Conservation (phyloP, 345 rosid species). For the Punica granatum region DNA sequence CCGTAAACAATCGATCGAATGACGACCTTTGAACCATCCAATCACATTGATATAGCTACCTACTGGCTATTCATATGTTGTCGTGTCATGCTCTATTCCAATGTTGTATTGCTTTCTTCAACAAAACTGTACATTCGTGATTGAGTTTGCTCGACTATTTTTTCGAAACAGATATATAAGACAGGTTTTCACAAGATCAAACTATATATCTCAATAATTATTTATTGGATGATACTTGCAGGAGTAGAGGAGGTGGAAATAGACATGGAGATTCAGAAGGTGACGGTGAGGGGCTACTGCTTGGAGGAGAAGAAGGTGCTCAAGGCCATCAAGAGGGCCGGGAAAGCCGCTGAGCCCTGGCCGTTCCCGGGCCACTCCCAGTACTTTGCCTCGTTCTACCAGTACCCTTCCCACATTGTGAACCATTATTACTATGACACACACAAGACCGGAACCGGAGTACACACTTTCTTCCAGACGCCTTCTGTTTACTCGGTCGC, state of each 20-base stretch:
- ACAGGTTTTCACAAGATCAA: too few relatives aligned
- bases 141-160: too few relatives aligned
- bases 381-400: slow-evolving; percentile 71
- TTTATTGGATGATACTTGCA: slow-evolving; percentile 2
- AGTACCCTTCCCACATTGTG: slow-evolving; percentile 62
- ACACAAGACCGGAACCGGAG: slow-evolving; percentile 31
- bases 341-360: slow-evolving; percentile 92
- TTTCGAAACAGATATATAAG: too few relatives aligned
- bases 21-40: too few relatives aligned
- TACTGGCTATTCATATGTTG: too few relatives aligned
- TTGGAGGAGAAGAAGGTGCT: slow-evolving; percentile 65
- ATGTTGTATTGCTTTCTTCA: too few relatives aligned
- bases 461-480: slow-evolving; percentile 71
- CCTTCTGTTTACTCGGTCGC: slow-evolving; percentile 76
- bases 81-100: too few relatives aligned
- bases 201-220: too few relatives aligned
- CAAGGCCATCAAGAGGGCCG: slow-evolving; percentile 58
- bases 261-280: slow-evolving; percentile 78
- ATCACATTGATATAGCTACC: too few relatives aligned
- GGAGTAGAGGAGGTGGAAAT: slow-evolving; percentile 87
- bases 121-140: too few relatives aligned
- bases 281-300: slow-evolving; percentile 60
- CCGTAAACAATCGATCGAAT: too few relatives aligned
- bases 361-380: slow-evolving; percentile 71
- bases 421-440: slow-evolving; percentile 73